Base-by-base conservation (phyloP, 306 rosid genomes). In the Gleditsia sinensis region DNA sequence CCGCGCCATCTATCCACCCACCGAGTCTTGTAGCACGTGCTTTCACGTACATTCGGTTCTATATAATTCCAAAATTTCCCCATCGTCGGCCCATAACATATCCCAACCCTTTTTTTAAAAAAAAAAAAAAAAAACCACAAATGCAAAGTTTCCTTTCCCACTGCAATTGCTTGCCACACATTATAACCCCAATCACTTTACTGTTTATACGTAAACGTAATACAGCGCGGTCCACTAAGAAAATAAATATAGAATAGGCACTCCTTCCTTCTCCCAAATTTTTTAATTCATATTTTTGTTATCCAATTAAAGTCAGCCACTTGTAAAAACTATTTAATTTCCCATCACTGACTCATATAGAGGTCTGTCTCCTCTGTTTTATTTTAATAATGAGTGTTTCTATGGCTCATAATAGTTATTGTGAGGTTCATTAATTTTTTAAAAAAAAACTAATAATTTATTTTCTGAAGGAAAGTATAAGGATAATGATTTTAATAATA, bases 21-120 rank as follows among this genome's bases (percentile, higher is more conserved):
- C 32, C 74, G 45, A 40, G 17, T 33, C 43, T 50, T 48, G 5
- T 34, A 46, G 70, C 95, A 87, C 92, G 95, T 89, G 92, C 84
- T 72, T 39, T 79, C 86, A 70, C 75, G 45, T 63, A 77, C 78
- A 8, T 11, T 75, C 76, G 50, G 32, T 78, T 72, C 67, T 36
- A 64, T 53, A 16, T 63, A 62, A 65, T 77, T 67, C 72, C 78
- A 64, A 57, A n/a, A 24, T 71, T 37, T 71, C 37, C 37, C 69
- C 33, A 53, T 46, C 10, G 39, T 28, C n/a, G 61, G 61, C 78
- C 39, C 73, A 66, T 42, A 3, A 19, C 78, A 23, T 62, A 46
- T 56, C 27, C 71, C 61, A 23, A 28, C 37, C 53, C n/a, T 13
- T 21, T 34, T 11, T 73, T 73, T 2, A 9, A 40, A 27, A n/a